Evolutionary conservation across 352 stramenopile species (phyloP).

Genomic region (Phytophthora cajani): DNA sequence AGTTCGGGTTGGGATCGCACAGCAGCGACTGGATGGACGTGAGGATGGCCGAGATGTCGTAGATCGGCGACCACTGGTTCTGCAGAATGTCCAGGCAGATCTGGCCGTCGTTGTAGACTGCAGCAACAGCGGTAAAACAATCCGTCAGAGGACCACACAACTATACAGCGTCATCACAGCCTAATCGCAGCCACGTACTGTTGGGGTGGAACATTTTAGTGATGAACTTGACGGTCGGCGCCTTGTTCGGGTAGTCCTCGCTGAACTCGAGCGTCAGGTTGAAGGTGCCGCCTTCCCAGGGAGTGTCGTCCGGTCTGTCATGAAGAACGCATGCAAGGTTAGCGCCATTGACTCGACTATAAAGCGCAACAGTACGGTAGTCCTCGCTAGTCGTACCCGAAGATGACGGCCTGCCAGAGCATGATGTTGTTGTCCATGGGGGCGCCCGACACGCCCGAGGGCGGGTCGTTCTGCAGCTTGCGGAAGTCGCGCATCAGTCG

Average conservation of each 20-base stretch:
- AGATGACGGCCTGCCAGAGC: slow-evolving; percentile 94
- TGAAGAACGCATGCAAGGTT: background rate
- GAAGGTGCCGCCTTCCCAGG: slow-evolving; percentile 99
- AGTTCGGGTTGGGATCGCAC: slow-evolving; percentile 99
- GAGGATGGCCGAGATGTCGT: slow-evolving; percentile 99
- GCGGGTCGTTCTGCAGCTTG: slow-evolving; percentile 98
- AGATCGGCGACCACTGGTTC: slow-evolving; percentile 99
- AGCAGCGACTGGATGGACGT: slow-evolving; percentile 99
- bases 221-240: slow-evolving; percentile 97
- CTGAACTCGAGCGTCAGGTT: slow-evolving; percentile 99
- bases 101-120: slow-evolving; percentile 91
- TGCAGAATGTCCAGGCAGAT: slow-evolving; percentile 99
- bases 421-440: slow-evolving; percentile 99
- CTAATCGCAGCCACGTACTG: slow-evolving; percentile 64
- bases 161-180: background rate
- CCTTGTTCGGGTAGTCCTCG: slow-evolving; percentile 99
- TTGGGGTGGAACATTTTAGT: slow-evolving; percentile 99
- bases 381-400: slow-evolving; percentile 62
- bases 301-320: slow-evolving; percentile 97
- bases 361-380: too few species aligned
- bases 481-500: slow-evolving; percentile 98
- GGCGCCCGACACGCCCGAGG: slow-evolving; percentile 95
- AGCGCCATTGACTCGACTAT: slow-evolving; percentile 29
- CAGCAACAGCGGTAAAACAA: slow-evolving; percentile 15
- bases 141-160: background rate